Base-by-base conservation (phyloP, 805 yeast species). In the Isabelozyma gotoi region DNA sequence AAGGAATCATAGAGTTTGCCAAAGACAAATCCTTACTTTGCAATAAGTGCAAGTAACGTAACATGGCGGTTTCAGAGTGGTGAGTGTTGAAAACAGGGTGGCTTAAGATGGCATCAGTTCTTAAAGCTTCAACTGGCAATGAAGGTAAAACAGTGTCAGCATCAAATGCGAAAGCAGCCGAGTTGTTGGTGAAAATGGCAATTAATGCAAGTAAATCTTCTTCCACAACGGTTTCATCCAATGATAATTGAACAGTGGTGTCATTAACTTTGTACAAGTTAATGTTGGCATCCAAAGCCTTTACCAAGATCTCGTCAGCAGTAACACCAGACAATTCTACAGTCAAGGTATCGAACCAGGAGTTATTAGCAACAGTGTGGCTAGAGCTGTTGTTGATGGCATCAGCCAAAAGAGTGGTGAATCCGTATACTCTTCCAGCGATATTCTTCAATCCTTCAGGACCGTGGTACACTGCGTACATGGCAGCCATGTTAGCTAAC, bases 391-490 rank as follows among this genome's bases (percentile, higher is more conserved):
- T 39, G 1, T 42, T 8, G 32, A 92, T 78, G 19, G 74, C 72
- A 2, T 71, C 55, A 6, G 96, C 96, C 44, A 94, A 75, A 14
- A 87, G 56, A 1, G 84, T 68, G 7, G 98, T 86, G 58, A 79
- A 72, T 1, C 89, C 88, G 63, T 84, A 79, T 16, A 90, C 82
- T 57, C 96, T 78, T 38, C 68, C 61, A 4, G 98, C 92, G 52
- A 94, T 94, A 42, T 79, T 74, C 56, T 73, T 77, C 56, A 94
- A 74, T 10, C 97, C 97, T 52, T 82, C 74, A 11, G 96, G 91
- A 32, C 99, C 99, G 60, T 94, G 99, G 68, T 91, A 94, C 21
- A 94, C 96, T 4, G 91, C 97, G 63, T 92, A 94, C 80, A 86
- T 89, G 19, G 97, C 90, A 17, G 97, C 84, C 72, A 94, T 89